These are phyloP conservation scores for Aristolochia contorta DNA, from an alignment of 164 flowering plant species.

Conservation along the genomic window DNA sequence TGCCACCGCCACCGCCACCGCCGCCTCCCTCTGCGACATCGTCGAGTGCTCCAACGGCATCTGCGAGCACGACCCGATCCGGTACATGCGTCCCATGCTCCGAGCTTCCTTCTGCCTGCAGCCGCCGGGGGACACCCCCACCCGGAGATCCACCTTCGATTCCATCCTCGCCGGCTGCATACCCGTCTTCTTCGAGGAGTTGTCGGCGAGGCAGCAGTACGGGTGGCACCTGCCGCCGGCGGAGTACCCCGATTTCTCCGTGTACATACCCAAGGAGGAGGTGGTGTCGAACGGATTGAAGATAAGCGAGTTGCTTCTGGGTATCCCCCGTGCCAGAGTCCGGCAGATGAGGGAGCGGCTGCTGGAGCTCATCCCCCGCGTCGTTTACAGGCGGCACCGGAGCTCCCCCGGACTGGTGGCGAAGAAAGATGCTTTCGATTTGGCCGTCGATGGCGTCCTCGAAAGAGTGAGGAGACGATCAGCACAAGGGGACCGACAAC, in stretches of 20 bases:
- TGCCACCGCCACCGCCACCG: too few relatives aligned
- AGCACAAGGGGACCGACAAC: not conserved
- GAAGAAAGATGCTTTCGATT: slow-evolving; percentile 76
- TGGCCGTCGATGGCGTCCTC: slow-evolving; percentile 66
- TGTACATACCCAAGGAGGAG: slow-evolving; percentile 81
- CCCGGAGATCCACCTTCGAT: slow-evolving; percentile 80
- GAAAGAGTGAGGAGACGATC: slow-evolving; percentile 29
- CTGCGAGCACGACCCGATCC: slow-evolving; percentile 87
- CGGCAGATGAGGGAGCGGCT: slow-evolving; percentile 77
- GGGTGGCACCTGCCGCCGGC: slow-evolving; percentile 76
- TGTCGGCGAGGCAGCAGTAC: slow-evolving; percentile 60
- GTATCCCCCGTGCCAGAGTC: slow-evolving; percentile 44
- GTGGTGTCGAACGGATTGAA: slow-evolving; percentile 69
- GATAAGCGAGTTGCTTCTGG: slow-evolving; percentile 56
- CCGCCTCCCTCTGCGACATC: slow-evolving; percentile 48
- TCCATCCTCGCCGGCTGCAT: slow-evolving; percentile 81
- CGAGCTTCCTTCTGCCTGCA: slow-evolving; percentile 76
- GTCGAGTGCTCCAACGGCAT: slow-evolving; percentile 71
- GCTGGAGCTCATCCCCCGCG: slow-evolving; percentile 59
- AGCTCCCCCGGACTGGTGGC: slow-evolving; percentile 48
- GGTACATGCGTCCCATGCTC: slow-evolving; percentile 80
- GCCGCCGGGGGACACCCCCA: slow-evolving; percentile 94
- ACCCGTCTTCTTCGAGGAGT: slow-evolving; percentile 94
- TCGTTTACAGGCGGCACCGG: slow-evolving; percentile 76
- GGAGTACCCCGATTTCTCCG: slow-evolving; percentile 55